phyloP scores from a whole-genome alignment of 2,329 filamentous ascomycete species.

The Madurella mycetomatis region DNA sequence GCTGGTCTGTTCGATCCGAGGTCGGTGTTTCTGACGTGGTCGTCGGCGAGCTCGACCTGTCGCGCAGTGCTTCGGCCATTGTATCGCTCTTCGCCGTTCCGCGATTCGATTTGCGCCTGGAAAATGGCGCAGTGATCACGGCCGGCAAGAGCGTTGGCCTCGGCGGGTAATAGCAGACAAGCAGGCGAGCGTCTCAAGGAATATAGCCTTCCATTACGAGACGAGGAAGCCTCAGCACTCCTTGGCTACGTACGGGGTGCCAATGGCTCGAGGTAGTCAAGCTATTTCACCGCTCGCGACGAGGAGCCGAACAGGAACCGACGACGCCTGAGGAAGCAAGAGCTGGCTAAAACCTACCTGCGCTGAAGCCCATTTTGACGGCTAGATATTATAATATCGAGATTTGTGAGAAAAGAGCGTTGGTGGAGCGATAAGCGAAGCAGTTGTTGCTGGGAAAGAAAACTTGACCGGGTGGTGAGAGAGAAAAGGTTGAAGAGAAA shows the following conservation, averaged over 20 bases:
- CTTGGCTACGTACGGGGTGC: slow-evolving; percentile 3
- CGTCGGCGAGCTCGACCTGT: background rate
- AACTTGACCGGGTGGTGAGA: slow-evolving; percentile 11
- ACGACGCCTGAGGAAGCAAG: background rate
- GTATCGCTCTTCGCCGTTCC: background rate
- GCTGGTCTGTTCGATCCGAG: background rate
- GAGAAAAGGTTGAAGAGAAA: slow-evolving; percentile 13
- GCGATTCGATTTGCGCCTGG: slow-evolving; percentile 3
- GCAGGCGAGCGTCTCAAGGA: background rate
- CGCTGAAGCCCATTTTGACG: slow-evolving; percentile 37
- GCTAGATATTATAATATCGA: slow-evolving; percentile 18
- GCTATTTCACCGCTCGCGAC: slow-evolving; percentile 1
- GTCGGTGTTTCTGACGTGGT: background rate
- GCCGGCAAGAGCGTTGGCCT: background rate
- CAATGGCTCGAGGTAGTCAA: slow-evolving; percentile 23
- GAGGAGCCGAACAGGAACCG: slow-evolving; percentile 4
- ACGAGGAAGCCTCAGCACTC: background rate
- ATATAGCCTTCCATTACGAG: background rate
- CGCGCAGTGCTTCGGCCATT: background rate
- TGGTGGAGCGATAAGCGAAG: slow-evolving; percentile 11
- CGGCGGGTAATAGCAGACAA: background rate
- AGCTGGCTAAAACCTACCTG: slow-evolving; percentile 31
- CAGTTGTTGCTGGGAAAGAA: slow-evolving; percentile 8
- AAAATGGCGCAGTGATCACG: slow-evolving; percentile 17
- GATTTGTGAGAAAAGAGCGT: slow-evolving; percentile 21